Base-by-base conservation (phyloP, 805 yeast species). In the Candida manassasensis region DNA sequence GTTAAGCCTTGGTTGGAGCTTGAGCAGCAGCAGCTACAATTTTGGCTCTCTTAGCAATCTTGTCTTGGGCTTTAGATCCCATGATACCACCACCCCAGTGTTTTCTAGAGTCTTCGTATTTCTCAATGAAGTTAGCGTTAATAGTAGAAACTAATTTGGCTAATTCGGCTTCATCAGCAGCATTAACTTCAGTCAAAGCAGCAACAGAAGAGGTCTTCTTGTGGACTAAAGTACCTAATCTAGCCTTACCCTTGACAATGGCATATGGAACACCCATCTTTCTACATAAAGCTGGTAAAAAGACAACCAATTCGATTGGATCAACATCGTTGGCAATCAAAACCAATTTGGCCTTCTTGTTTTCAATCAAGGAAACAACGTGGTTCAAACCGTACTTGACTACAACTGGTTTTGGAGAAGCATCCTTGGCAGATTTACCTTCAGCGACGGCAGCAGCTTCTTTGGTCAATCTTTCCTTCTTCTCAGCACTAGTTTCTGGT, bases 51-150 rank as follows among this genome's bases (percentile, higher is more conserved):
- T 84, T 86, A 57, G 78, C 89, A 49, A 69, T 64, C 77, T 83
- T 86, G 63, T 81, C 93, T 61, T 77, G 78, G 61, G 97, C 87
- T 79, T 90, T 93, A 57, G 84, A 74, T 71, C 97, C 96, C 79
- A 93, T 75, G 71, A 87, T 65, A 79, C 98, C 98, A 79, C 98
- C 98, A 79, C 97, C 97, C 98, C 98, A 90, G 83, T 87, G 95
- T 76, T 86, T 88, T 81, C 94, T 90, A 66, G 77, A 63, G 57
- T 93, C 97, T 63, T 90, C 97, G 84, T 82, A 86, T 74, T 87
- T 86, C 66, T 85, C 95, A 57, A 71, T 68, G 73, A 83, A 90
- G 93, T 87, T 88, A 53, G 95, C 82, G 74, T 87, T 81, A 70
- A 90, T 79, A 61, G 97, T 83, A 41, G 96, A 83, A 53, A 93